A percentile compares a stretch with the other conserved stretches of the same genome.
These are phyloP conservation scores for Fimicolochytrium jonesii DNA, from an alignment of 192 early-diverging fungal genomes.

Conservation along the genomic window DNA sequence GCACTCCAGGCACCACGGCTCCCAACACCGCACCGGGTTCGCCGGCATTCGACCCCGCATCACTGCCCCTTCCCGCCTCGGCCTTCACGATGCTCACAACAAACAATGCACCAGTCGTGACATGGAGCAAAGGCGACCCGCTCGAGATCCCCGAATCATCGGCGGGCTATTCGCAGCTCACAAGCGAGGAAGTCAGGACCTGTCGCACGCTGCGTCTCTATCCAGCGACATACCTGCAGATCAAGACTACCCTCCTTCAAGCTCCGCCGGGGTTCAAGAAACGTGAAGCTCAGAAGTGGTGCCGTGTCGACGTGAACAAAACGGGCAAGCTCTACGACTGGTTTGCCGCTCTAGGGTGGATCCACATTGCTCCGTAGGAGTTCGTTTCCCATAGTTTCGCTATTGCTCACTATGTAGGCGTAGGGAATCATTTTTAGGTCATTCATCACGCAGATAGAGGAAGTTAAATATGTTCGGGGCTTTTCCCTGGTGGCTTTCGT, in stretches of 20 bases:
- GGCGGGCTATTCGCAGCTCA: conserved; percentile 45
- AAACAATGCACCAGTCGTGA: conserved; percentile 25
- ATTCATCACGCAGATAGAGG: no score
- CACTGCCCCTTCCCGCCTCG: background rate
- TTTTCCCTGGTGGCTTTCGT: no score
- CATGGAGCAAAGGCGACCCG: conserved; percentile 41
- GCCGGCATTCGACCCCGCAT: no score
- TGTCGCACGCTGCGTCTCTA: conserved; percentile 77
- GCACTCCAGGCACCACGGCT: no score
- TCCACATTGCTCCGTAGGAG: no score
- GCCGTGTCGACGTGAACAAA: conserved; percentile 93
- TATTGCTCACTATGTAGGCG: no score
- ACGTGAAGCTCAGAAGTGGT: conserved; percentile 85
- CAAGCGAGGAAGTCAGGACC: conserved; percentile 63
- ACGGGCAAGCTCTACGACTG: conserved; percentile 74
- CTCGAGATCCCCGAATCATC: conserved; percentile 23
- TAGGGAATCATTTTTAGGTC: no score
- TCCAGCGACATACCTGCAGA: conserved; percentile 78
- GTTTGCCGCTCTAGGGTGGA: conserved; percentile 85
- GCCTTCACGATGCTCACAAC: background rate
- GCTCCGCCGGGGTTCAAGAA: conserved; percentile 74
- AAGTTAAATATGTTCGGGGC: no score
- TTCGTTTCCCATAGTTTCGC: no score
- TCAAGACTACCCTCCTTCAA: conserved; percentile 72
- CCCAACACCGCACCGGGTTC: no score